Evolutionary conservation across 805 yeast species (phyloP).

Genomic region (Starmerella sp.): DNA sequence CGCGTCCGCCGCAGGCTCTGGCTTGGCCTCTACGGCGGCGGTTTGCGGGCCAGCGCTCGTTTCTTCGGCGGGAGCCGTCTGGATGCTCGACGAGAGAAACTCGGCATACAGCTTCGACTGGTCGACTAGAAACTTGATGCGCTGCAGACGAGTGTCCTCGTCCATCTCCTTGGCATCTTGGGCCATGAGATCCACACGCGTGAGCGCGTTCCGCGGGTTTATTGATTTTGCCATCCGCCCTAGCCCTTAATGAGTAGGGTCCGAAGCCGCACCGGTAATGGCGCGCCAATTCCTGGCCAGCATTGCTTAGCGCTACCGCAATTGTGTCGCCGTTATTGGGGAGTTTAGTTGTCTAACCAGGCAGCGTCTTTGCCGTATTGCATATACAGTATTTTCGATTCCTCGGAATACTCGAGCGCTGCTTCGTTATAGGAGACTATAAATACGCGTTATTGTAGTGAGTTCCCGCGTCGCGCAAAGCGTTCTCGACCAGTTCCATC

Average conservation of each 20-base stretch:
- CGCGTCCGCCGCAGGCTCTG: neutral
- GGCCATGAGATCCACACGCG: constrained; percentile 2
- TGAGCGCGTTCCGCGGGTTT: neutral
- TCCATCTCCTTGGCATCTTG: constrained; percentile 28
- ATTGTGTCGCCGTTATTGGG: no score
- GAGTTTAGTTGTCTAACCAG: no score
- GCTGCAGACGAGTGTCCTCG: constrained; percentile 47
- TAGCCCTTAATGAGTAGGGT: neutral
- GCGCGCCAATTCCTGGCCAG: no score
- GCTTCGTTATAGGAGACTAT: no score
- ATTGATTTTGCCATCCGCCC: neutral
- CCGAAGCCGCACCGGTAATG: no score
- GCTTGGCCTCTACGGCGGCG: constrained; percentile 1
- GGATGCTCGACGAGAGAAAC: constrained; percentile 69
- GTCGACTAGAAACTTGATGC: constrained; percentile 66
- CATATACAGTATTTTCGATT: no score
- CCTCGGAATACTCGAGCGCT: no score
- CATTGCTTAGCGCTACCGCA: no score
- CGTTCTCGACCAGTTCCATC: constrained; percentile 33
- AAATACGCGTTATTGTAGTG: neutral
- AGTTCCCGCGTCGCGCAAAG: constrained; percentile 6
- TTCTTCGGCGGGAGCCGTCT: constrained; percentile 7
- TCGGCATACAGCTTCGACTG: constrained; percentile 79
- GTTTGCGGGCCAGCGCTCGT: constrained; percentile 24
- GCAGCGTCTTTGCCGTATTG: no score